These are phyloP conservation scores for Beauveria sp. DNA, from an alignment of 2,329 filamentous ascomycete species.

Conservation along the genomic window DNA sequence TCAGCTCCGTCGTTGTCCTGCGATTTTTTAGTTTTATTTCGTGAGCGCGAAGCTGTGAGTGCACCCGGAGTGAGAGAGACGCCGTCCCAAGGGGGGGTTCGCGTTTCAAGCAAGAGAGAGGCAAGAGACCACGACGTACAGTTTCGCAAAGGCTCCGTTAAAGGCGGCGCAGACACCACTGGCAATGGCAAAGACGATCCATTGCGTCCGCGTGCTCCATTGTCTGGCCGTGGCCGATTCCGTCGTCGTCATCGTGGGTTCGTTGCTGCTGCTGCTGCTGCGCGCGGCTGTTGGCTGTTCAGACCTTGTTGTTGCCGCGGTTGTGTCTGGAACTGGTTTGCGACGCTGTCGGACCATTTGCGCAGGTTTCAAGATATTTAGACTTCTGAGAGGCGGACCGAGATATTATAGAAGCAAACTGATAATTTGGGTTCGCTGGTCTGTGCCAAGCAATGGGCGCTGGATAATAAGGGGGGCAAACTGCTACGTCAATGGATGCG, in stretches of 20 bases:
- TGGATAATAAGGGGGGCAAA: conserved; percentile 4
- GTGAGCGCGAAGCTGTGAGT: background rate
- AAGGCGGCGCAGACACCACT: conserved; percentile 73
- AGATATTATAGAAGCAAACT: background rate
- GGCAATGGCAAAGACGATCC: conserved; percentile 63
- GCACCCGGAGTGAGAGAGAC: background rate
- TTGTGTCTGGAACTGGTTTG: background rate
- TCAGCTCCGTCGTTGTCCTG: conserved; percentile 51
- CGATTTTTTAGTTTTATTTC: background rate
- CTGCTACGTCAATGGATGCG: background rate
- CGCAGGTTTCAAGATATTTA: conserved; percentile 5
- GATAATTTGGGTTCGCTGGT: background rate
- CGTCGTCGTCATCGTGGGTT: background rate
- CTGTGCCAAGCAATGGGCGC: background rate
- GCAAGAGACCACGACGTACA: conserved; percentile 42
- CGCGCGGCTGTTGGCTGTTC: background rate
- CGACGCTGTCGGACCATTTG: conserved; percentile 24
- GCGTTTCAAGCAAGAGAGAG: too few relatives aligned
- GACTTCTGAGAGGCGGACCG: background rate
- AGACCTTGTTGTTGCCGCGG: conserved; percentile 9
- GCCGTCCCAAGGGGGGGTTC: too few relatives aligned
- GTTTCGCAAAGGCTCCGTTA: conserved; percentile 77
- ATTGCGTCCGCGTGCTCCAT: conserved; percentile 36
- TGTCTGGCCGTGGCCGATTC: conserved; percentile 1
- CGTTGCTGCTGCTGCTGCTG: too few relatives aligned